These are phyloP conservation scores for Pseudozyma flocculosa DNA, from an alignment of 1,284 basidiomycete genomes.

Conservation along the genomic window DNA sequence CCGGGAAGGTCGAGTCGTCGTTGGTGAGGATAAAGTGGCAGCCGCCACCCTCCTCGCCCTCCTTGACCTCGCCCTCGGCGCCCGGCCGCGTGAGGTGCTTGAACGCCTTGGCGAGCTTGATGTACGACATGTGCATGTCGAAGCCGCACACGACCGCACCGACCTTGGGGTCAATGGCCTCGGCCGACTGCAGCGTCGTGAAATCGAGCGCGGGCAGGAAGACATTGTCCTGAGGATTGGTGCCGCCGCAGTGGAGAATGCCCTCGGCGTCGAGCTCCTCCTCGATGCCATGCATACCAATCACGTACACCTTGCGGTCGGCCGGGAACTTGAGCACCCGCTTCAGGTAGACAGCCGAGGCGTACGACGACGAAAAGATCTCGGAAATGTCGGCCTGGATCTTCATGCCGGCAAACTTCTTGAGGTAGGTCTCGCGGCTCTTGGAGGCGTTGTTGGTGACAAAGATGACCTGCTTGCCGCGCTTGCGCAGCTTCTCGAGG, in stretches of 20 bases:
- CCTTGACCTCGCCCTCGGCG: slow-evolving; percentile 30
- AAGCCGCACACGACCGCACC: slow-evolving; percentile 85
- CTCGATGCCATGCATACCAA: slow-evolving; percentile 88
- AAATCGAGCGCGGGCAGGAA: slow-evolving; percentile 72
- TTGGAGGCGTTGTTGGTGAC: slow-evolving; percentile 99
- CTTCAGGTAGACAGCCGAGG: slow-evolving; percentile 87
- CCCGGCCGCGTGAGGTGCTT: slow-evolving; percentile 69
- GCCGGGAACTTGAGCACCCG: slow-evolving; percentile 83
- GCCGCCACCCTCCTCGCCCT: slow-evolving; percentile 67
- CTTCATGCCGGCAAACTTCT: slow-evolving; percentile 85
- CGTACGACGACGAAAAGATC: slow-evolving; percentile 92
- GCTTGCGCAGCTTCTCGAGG: slow-evolving; percentile 46
- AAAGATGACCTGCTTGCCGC: slow-evolving; percentile 86
- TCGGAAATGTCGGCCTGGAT: slow-evolving; percentile 78
- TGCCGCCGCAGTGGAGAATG: slow-evolving; percentile 78
- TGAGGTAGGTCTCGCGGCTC: slow-evolving; percentile 80
- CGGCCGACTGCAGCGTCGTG: slow-evolving; percentile 62
- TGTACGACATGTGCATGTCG: slow-evolving; percentile 66
- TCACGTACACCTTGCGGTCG: slow-evolving; percentile 91
- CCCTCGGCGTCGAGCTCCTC: slow-evolving; percentile 86
- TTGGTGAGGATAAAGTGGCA: slow-evolving; percentile 91
- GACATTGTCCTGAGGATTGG: slow-evolving; percentile 78
- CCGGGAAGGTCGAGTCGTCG: slow-evolving; percentile 85
- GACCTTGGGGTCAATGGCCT: slow-evolving; percentile 71
- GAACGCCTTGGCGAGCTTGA: slow-evolving; percentile 89